These are phyloP conservation scores for Globisporangium sylvaticum DNA, from an alignment of 352 stramenopile species.

Conservation along the genomic window DNA sequence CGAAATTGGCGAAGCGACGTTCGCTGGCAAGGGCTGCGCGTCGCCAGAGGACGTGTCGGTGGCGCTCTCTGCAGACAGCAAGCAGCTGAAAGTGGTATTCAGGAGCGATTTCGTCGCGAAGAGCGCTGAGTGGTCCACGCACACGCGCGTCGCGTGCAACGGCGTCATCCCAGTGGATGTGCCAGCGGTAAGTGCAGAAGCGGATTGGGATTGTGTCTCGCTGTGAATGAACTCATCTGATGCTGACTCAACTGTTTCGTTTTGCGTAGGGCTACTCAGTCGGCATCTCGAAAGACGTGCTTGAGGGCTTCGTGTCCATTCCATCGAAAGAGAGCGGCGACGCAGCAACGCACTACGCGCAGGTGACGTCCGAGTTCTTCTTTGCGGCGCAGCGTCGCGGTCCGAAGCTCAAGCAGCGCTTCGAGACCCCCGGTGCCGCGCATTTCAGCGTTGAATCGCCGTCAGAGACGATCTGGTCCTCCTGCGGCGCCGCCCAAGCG, in stretches of 20 bases:
- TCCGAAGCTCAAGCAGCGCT: slow-evolving; percentile 17
- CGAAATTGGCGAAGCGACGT: slow-evolving; percentile 3
- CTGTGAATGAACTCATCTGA: neutral
- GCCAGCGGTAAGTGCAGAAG: neutral
- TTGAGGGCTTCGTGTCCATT: slow-evolving; percentile 21
- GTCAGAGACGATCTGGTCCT: slow-evolving; percentile 22
- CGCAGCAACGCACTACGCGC: slow-evolving; percentile 9
- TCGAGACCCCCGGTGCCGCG: slow-evolving; percentile 1
- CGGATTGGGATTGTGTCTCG: neutral
- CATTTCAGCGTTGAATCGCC: slow-evolving; percentile 15
- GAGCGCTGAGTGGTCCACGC: neutral
- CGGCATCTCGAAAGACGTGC: slow-evolving; percentile 21
- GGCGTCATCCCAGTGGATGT: slow-evolving; percentile 6
- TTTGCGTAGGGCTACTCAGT: slow-evolving; percentile 12
- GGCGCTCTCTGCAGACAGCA: slow-evolving; percentile 3
- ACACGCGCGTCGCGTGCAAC: slow-evolving; percentile 13
- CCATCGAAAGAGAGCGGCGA: neutral
- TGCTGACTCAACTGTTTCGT: neutral
- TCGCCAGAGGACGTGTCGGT: neutral
- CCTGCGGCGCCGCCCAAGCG: slow-evolving; percentile 14
- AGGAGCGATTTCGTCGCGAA: slow-evolving; percentile 1
- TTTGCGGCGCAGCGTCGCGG: slow-evolving; percentile 18
- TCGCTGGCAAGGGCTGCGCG: slow-evolving; percentile 9
- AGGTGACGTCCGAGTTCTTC: slow-evolving; percentile 21
- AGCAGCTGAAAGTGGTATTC: slow-evolving; percentile 6